Base-by-base conservation (phyloP, 352 stramenopile species). In the Pythium brassicae region DNA sequence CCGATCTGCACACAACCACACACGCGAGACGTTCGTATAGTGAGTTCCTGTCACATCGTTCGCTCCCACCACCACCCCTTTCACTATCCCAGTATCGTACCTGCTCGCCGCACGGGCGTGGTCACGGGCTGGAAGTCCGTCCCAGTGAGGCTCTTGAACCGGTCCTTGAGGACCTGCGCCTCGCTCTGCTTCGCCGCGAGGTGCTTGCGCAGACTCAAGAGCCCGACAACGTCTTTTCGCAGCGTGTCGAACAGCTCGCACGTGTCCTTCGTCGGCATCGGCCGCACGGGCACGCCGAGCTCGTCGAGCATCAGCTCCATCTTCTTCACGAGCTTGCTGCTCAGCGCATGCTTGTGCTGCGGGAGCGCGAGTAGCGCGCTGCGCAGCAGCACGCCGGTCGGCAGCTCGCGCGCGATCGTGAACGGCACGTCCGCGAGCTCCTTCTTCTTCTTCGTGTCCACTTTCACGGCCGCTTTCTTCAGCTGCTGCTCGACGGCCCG, bases 391-490 rank as follows among this genome's bases (percentile, higher is more conserved):
- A 87, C 76, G 15, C 76, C 79, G 15, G 52, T 72, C 2, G 76
- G 74, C 8, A 84, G 50, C 29, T 74, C 55, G n/a, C 72, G 74
- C 17, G 76, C 66, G 45, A 86, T 79, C 60, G 83, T 67, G 59
- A 78, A 83, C 11, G 76, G 75, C 17, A 86, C 72, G 23, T 86
- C 69, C 0, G 73, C 72, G 19, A 87, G 62, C 58, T 87, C 79
- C 47, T 87, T 90, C 56, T 83, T 87, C 65, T 78, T 90, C 65
- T 90, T 90, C 1, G 62, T 58, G 50, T 90, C 79, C 4, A 76
- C 71, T 62, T 69, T 76, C 9, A 84, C 67, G 5, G 78, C 68
- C 34, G 69, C 74, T 48, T 87, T 87, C 55, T 90, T 90, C 5
- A 90, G 65, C 53, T 90, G 79, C 56, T 78, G 66, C 53, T 90